Evolutionary conservation across 2,329 filamentous ascomycete species (phyloP).

Genomic region (Chalara sp.): DNA sequence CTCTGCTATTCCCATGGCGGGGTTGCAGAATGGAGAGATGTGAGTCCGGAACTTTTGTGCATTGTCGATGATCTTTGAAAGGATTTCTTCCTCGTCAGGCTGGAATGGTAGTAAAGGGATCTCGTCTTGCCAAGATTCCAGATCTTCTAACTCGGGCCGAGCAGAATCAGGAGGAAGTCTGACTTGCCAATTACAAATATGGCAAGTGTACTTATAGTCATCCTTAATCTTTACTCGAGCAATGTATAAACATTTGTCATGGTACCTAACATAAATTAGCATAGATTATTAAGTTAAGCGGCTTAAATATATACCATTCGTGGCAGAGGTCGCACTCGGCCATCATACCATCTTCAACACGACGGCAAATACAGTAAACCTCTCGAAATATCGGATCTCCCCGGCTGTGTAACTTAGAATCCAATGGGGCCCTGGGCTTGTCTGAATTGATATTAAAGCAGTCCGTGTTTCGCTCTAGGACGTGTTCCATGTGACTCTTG

Average conservation of each 20-base stretch:
- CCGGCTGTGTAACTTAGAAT: constrained; percentile 55
- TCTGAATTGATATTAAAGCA: constrained; percentile 86
- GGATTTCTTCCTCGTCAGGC: constrained; percentile 84
- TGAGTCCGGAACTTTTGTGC: constrained; percentile 80
- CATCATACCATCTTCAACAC: constrained; percentile 95
- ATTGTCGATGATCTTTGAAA: constrained; percentile 77
- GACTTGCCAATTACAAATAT: constrained; percentile 94
- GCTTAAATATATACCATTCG: constrained; percentile 64
- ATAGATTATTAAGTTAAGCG: not conserved
- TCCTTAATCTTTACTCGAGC: constrained; percentile 96
- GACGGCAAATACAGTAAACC: constrained; percentile 95
- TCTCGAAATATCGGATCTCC: constrained; percentile 61
- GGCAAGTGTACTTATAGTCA: constrained; percentile 96
- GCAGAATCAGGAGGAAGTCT: constrained; percentile 96
- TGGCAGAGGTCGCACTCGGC: constrained; percentile 98
- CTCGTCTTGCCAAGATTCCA: constrained; percentile 78
- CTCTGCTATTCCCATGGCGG: constrained; percentile 71
- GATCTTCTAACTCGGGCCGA: constrained; percentile 87
- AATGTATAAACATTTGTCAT: constrained; percentile 96
- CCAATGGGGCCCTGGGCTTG: constrained; percentile 81
- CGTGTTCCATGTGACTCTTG: constrained; percentile 89
- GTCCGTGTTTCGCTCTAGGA: constrained; percentile 78
- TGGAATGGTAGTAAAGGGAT: constrained; percentile 80
- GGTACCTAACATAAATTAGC: constrained; percentile 58
- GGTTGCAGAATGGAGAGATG: constrained; percentile 74